Evolutionary conservation across 225 moss, liverwort and hornwort species (phyloP), one percentile per base, ranked within the genome.

Genomic region (Bryum argenteum): DNA sequence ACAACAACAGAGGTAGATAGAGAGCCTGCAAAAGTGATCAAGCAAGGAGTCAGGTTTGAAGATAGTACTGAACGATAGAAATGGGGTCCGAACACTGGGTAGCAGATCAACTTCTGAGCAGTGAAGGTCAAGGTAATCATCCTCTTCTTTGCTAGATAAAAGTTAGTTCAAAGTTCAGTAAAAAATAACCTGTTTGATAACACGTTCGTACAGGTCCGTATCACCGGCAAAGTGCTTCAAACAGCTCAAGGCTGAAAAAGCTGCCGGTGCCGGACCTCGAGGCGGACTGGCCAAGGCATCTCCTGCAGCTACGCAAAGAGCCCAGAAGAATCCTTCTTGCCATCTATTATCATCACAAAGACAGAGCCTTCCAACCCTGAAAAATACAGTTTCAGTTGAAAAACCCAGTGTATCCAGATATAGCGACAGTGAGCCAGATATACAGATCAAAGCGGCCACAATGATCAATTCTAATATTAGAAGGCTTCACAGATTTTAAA

Each of bases 261-360:
- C 92, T 52, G 87, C 83, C 47, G 94, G 97, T 43, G 94, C 89
- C 54, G 97, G 92, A 78, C 97, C 97, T 75, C 92, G 85, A 56
- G 91, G 89, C 15, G 97, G 94, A 70, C 73, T 80, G 39, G 92
- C 92, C 41, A 94, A 83, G 61, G 94, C 94, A 88, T 94, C 97
- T 48, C 90, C 91, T 71, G 97, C 92, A 74, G 94, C 97, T 23
- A 81, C 79, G 80, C 91, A 94, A 8, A 98, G 83, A 63, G 91
- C 94, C 94, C 94, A 98, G 81, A 94, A 92, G 58, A 94, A 90
- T 14, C 97, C 97, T 77, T 92, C 87, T 75, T 91, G 91, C 94
- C 97, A 98, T 72, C 97, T 86, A 53, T 86, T 89, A 69, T 98
- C 97, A 61, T 94, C 94, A 20, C 88, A 87, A 75, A 98, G 87